Conservation (phyloP, 169 alveolate genomes). For the Cryptosporidium felis region DNA sequence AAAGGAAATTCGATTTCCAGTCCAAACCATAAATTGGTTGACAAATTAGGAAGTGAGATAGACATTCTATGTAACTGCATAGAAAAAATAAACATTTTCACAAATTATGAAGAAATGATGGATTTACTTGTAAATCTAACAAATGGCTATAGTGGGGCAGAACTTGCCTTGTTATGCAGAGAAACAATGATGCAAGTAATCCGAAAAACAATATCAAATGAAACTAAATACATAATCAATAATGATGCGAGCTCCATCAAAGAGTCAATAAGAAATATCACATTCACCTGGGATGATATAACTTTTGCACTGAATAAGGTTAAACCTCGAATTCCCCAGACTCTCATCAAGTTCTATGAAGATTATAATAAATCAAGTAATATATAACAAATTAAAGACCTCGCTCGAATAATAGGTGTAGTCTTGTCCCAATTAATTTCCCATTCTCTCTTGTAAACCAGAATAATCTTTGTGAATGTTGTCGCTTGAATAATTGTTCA, state of each 20-base stretch:
- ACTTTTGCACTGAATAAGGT: constrained; percentile 71
- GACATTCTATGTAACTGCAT: constrained; percentile 84
- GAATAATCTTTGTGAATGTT: too few species aligned
- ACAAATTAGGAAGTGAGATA: constrained; percentile 74
- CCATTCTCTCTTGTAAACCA: too few species aligned
- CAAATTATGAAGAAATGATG: constrained; percentile 83
- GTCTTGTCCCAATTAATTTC: too few species aligned
- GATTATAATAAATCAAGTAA: constrained; percentile 69
- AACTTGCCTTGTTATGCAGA: constrained; percentile 87
- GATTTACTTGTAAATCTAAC: constrained; percentile 90
- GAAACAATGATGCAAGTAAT: constrained; percentile 88
- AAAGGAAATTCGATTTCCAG: constrained; percentile 2
- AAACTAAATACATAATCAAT: not conserved
- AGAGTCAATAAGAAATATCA: constrained; percentile 10
- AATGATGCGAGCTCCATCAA: not conserved
- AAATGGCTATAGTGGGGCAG: constrained; percentile 96
- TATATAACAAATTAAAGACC: constrained; percentile 4
- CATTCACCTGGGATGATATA: constrained; percentile 72
- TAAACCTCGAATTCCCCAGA: constrained; percentile 75
- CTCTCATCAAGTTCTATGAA: constrained; percentile 73
- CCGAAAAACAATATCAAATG: constrained; percentile 39
- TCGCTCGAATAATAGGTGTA: too few species aligned
- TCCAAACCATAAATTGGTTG: not conserved
- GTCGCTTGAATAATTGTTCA: too few species aligned
- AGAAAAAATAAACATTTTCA: constrained; percentile 84